phyloP scores from a whole-genome alignment of 1,284 basidiomycete genomes.

The Xerocomus amazonicus region DNA sequence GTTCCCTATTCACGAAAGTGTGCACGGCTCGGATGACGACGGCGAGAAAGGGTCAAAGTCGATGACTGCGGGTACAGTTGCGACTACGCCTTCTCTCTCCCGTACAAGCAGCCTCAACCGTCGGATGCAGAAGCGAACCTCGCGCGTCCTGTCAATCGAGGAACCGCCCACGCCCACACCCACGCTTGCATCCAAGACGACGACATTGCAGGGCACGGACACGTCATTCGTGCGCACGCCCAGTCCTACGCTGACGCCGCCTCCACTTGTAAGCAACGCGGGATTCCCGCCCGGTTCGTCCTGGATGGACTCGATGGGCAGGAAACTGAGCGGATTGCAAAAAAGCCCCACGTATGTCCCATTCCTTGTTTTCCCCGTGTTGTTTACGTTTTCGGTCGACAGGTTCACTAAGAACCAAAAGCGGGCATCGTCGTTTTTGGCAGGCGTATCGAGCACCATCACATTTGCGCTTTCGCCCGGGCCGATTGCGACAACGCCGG shows the following conservation, averaged over 20 bases:
- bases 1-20: conserved; percentile 13
- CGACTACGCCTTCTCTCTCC: conserved; percentile 9
- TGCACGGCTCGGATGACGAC: background rate
- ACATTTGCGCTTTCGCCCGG: conserved; percentile 44
- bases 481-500: conserved; percentile 29
- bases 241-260: conserved; percentile 5
- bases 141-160: background rate
- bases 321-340: conserved; percentile 59
- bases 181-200: background rate
- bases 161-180: background rate
- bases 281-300: too few relatives aligned
- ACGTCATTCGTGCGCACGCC: conserved; percentile 4
- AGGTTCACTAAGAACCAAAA: conserved; percentile 63
- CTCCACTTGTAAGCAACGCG: conserved; percentile 16
- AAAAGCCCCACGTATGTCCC: conserved; percentile 46
- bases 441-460: conserved; percentile 60
- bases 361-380: background rate
- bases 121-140: conserved; percentile 17
- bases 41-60: background rate
- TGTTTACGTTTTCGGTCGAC: background rate
- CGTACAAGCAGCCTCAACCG: conserved; percentile 17
- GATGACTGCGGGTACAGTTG: background rate
- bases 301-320: conserved; percentile 55
- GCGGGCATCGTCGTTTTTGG: conserved; percentile 61
- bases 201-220: too few relatives aligned